These are phyloP conservation scores for Kalanchoe fedtschenkoi DNA, from an alignment of 164 flowering plant species.

Conservation along the genomic window DNA sequence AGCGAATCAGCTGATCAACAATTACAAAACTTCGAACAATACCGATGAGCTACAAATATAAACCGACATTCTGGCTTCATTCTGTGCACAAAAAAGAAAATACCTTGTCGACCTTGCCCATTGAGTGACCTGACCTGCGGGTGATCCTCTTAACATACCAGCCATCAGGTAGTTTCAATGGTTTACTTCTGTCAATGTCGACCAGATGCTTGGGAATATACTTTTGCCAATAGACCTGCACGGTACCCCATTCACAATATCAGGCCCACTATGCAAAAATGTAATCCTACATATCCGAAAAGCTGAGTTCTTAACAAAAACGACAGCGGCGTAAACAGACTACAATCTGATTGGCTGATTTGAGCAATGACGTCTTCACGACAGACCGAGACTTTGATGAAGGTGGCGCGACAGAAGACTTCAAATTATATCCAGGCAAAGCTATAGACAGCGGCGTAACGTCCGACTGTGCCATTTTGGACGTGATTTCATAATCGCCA, in stretches of 20 bases:
- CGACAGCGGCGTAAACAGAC: too few species aligned
- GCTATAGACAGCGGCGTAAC: neutral
- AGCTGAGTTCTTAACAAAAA: too few species aligned
- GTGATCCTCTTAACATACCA: slow-evolving; percentile 12
- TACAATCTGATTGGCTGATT: neutral
- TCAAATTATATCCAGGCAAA: neutral
- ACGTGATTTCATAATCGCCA: neutral
- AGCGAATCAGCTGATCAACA: too few species aligned
- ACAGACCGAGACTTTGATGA: neutral
- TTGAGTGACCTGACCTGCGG: slow-evolving; percentile 8
- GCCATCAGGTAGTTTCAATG: neutral
- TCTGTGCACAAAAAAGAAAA: neutral
- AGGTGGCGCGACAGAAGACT: too few species aligned
- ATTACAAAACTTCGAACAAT: neutral
- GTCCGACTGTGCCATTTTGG: neutral
- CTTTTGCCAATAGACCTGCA: too few species aligned
- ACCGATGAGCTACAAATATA: neutral
- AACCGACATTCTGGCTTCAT: neutral
- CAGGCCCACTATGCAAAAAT: too few species aligned
- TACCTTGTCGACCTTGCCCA: slow-evolving; percentile 24
- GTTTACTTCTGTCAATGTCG: neutral
- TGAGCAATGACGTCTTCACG: neutral
- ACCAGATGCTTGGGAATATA: too few species aligned
- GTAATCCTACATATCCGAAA: too few species aligned
- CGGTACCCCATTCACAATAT: too few species aligned